phyloP scores from a whole-genome alignment of 345 rosid species.

The Hypericum perforatum region DNA sequence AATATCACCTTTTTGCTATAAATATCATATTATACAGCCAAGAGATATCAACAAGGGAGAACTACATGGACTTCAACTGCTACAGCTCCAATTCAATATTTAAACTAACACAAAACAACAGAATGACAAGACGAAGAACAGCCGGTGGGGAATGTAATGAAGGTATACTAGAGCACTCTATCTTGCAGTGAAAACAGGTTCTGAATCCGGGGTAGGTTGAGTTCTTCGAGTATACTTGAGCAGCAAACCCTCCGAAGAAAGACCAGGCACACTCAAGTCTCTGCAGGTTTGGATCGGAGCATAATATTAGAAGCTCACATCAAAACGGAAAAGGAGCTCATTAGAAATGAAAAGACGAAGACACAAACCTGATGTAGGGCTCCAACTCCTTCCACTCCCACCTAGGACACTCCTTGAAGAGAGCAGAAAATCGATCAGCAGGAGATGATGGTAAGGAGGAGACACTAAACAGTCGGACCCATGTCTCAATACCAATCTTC shows the following conservation, averaged over 20 bases:
- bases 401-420: slow-evolving; percentile 63
- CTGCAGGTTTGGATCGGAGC: slow-evolving; percentile 25
- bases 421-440: slow-evolving; percentile 50
- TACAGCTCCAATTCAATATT: too few relatives aligned
- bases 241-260: slow-evolving; percentile 75
- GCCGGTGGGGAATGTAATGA: too few relatives aligned
- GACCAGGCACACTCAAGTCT: slow-evolving; percentile 77
- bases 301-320: neutral
- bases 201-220: slow-evolving; percentile 53
- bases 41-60: too few relatives aligned
- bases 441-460: slow-evolving; percentile 67
- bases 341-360: neutral
- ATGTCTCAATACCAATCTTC: slow-evolving; percentile 59
- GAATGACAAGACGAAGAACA: too few relatives aligned
- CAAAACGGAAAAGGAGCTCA: neutral
- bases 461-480: slow-evolving; percentile 59
- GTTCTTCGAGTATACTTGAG: slow-evolving; percentile 75
- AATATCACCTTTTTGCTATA: too few relatives aligned
- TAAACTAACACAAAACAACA: too few relatives aligned
- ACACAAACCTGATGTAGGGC: slow-evolving; percentile 65
- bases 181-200: slow-evolving; percentile 71
- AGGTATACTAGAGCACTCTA: slow-evolving; percentile 13
- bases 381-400: slow-evolving; percentile 91
- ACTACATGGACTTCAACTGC: too few relatives aligned
- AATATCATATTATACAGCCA: too few relatives aligned